These are phyloP conservation scores for Coffea humblotiana DNA, from an alignment of 305 asterid species.

Conservation along the genomic window DNA sequence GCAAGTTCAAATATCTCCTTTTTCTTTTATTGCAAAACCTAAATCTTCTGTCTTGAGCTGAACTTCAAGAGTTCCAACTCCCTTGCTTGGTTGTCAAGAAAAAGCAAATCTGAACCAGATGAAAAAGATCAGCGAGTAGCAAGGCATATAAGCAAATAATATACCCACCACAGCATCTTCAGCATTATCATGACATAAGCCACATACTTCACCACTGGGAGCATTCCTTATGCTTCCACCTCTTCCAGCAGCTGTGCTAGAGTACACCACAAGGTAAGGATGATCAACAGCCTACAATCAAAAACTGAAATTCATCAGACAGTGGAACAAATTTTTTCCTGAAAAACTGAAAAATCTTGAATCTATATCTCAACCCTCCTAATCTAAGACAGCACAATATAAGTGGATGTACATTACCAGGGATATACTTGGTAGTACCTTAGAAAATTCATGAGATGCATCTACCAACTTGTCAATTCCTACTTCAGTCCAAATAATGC, in stretches of 20 bases:
- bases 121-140: slow-evolving; percentile 7
- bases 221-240: slow-evolving; percentile 48
- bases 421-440: background rate
- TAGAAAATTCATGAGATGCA: slow-evolving; percentile 4
- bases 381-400: background rate
- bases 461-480: background rate
- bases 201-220: slow-evolving; percentile 47
- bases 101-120: background rate
- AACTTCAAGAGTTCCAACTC: background rate
- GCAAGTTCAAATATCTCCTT: background rate
- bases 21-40: background rate
- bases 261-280: slow-evolving; percentile 94
- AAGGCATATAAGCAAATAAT: slow-evolving; percentile 15
- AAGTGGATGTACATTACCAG: background rate
- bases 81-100: background rate
- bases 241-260: slow-evolving; percentile 59
- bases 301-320: slow-evolving; percentile 24
- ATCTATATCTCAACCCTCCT: background rate
- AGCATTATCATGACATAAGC: slow-evolving; percentile 64
- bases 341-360: background rate
- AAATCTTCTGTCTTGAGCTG: background rate
- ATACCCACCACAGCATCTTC: slow-evolving; percentile 80
- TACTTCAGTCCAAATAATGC: background rate
- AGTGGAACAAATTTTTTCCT: background rate
- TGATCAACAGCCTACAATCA: slow-evolving; percentile 87